Evolutionary conservation across 2,329 filamentous ascomycete species (phyloP), one percentile per base, ranked within the genome.

Genomic region (Neofusicoccum ribis): DNA sequence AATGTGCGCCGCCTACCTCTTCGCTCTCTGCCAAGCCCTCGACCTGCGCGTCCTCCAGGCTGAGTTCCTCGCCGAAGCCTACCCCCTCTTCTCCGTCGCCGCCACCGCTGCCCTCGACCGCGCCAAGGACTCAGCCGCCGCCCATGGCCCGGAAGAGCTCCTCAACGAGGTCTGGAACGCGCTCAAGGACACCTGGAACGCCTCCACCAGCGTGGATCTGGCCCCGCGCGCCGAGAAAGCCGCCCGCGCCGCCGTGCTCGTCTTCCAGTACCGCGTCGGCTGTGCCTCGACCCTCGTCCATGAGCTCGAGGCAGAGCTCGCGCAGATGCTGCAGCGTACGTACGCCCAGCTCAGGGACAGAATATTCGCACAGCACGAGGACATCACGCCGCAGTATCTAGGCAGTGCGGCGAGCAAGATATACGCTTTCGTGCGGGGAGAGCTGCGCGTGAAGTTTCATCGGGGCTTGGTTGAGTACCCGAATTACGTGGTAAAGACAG

Each of bases 21-120:
- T 85, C 54, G 78, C 83, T 1, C 76, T 84, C 0, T 89, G 87
- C 67, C 88, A 90, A 72, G 88, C 86, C 0, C 73, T 85, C 0
- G 84, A 86, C 67, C 73, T 86, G 3, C 78, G 84, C 0, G 79
- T 64, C 20, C 46, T 66, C 5, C 59, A 66, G 12, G 15, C 36
- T 3, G 15, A 41, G 9, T 65, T 65, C 41, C 34, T 63, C 9
- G 39, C 11, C 5, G 8, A 49, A 17, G 34, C 44, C 5, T 20
- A 63, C 6, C 9, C n/a, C 5, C 5, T n/a, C n/a, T 44, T 52
- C 47, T 27, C 50, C 12, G 6, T 3, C 5, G 15, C 17, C 49
- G 17, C 52, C 8, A 36, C n/a, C 63, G 7, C 17, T 1, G 15
- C 50, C 14, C 27, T 50, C 50, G 5, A 39, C 8, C 36, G 36